Conservation (phyloP, 768 basidiomycete genomes). For the Amanita subjunquillea region DNA sequence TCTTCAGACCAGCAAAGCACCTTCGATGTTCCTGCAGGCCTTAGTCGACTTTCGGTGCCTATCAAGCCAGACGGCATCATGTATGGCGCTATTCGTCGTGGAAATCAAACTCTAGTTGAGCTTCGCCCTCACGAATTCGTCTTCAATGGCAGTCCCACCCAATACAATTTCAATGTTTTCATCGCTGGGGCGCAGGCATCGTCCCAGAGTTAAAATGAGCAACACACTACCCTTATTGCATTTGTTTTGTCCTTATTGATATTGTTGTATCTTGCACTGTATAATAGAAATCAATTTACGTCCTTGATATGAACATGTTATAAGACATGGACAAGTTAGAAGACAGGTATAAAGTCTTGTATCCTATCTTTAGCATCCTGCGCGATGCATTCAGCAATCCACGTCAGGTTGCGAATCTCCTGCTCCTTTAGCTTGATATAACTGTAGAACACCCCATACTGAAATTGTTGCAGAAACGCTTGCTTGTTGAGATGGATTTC, state of each 20-base stretch:
- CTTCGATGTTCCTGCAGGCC: slow-evolving; percentile 43
- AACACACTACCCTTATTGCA: neutral
- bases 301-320: neutral
- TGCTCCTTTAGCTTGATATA: slow-evolving; percentile 91
- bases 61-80: slow-evolving; percentile 43
- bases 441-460: slow-evolving; percentile 85
- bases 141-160: slow-evolving; percentile 41
- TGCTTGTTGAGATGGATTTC: slow-evolving; percentile 94
- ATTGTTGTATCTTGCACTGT: neutral
- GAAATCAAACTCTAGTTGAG: slow-evolving; percentile 34
- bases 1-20: slow-evolving; percentile 21
- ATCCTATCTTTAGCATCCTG: slow-evolving; percentile 95
- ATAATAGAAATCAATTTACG: neutral
- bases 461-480: slow-evolving; percentile 94
- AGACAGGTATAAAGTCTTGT: slow-evolving; percentile 89
- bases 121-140: slow-evolving; percentile 39
- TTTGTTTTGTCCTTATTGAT: neutral
- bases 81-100: slow-evolving; percentile 36
- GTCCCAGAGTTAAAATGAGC: neutral
- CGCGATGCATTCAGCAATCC: slow-evolving; percentile 98
- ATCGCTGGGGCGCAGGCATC: slow-evolving; percentile 27
- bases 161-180: slow-evolving; percentile 67
- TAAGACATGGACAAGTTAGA: slow-evolving; percentile 31
- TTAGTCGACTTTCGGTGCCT: slow-evolving; percentile 50
- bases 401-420: slow-evolving; percentile 80